phyloP scores from a whole-genome alignment of 75 land plant genomes.

The Sequoia sempervirens region DNA sequence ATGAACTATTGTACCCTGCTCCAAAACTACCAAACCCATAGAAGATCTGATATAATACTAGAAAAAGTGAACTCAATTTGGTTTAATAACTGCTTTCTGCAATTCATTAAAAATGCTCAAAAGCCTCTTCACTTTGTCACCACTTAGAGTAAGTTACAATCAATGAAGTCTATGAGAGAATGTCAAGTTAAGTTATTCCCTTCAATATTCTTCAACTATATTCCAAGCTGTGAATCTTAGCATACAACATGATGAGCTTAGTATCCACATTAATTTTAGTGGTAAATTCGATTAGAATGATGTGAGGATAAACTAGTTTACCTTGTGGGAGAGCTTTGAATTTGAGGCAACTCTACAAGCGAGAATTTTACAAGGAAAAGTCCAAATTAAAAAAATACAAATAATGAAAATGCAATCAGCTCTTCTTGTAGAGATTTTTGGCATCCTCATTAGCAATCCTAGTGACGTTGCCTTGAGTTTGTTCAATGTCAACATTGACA shows the following conservation, averaged over 20 bases:
- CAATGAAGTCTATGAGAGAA: slow-evolving; percentile 39
- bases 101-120: slow-evolving; percentile 17
- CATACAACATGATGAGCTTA: slow-evolving; percentile 30
- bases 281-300: neutral
- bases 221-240: no score
- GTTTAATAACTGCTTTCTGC: slow-evolving; percentile 11
- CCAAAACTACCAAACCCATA: neutral
- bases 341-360: neutral
- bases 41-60: slow-evolving; percentile 22
- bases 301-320: neutral
- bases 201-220: slow-evolving; percentile 18
- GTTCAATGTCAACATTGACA: no score
- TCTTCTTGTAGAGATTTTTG: no score
- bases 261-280: slow-evolving; percentile 19
- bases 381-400: no score
- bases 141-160: slow-evolving; percentile 23
- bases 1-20: no score
- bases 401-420: no score
- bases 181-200: slow-evolving; percentile 12
- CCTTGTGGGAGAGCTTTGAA: neutral
- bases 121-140: slow-evolving; percentile 6
- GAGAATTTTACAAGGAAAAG: no score
- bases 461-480: no score
- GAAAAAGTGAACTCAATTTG: slow-evolving; percentile 29
- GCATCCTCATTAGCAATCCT: no score